A percentile compares a stretch with the other conserved stretches of the same genome.
Conservation (phyloP, 2,329 filamentous ascomycete genomes). For the Falciphora oryzae region DNA sequence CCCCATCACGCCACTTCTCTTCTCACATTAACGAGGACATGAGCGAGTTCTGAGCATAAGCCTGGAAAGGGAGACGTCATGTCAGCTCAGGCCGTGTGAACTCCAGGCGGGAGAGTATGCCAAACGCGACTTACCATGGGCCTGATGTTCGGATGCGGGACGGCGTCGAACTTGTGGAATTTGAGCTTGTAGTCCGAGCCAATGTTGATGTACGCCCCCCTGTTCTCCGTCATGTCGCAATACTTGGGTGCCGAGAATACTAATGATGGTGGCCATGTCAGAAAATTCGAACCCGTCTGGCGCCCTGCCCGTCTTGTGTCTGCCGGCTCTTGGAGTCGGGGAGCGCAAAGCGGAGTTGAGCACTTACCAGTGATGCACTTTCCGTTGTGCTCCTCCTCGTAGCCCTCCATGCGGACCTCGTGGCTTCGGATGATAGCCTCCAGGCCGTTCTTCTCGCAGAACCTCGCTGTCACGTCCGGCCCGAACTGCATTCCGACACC, state of each 20-base stretch:
- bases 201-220: conserved; percentile 97
- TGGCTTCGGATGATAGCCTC: conserved; percentile 95
- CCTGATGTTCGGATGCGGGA: conserved; percentile 90
- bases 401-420: conserved; percentile 98
- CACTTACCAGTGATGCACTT: conserved; percentile 80
- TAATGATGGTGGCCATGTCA: conserved; percentile 21
- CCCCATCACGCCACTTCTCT: not conserved
- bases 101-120: not conserved
- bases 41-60: conserved; percentile 79
- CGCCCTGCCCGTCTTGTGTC: not conserved
- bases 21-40: conserved; percentile 69
- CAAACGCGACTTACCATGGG: conserved; percentile 63
- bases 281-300: not conserved
- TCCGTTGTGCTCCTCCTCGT: conserved; percentile 94
- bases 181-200: conserved; percentile 85
- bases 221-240: conserved; percentile 96
- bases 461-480: conserved; percentile 90
- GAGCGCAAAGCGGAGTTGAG: not conserved
- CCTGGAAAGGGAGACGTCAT: conserved; percentile 39
- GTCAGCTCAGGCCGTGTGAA: conserved; percentile 2
- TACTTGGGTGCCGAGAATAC: conserved; percentile 98
- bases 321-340: not conserved
- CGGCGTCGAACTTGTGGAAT: conserved; percentile 91
- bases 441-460: conserved; percentile 93
- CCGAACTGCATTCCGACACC: conserved; percentile 96